These are phyloP conservation scores for Scedosporium dehoogii DNA, from an alignment of 2,329 filamentous ascomycete species.

Conservation along the genomic window DNA sequence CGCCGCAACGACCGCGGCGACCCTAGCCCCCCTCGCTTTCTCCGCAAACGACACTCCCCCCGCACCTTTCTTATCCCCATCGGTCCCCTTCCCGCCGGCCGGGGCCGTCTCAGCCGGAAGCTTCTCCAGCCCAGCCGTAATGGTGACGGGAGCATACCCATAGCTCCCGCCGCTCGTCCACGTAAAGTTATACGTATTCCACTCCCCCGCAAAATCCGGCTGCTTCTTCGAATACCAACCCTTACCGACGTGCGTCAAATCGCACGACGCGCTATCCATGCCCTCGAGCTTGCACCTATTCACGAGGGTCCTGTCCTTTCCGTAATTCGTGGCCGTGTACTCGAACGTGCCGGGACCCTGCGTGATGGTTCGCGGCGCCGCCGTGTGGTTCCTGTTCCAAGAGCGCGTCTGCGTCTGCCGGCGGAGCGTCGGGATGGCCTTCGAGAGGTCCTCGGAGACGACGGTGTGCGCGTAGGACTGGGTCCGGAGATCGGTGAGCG, in stretches of 20 bases:
- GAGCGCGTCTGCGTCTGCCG: neutral
- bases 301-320: constrained; percentile 13
- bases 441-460: constrained; percentile 7
- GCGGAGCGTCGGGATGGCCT: constrained; percentile 6
- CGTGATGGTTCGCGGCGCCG: constrained; percentile 16
- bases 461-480: constrained; percentile 2
- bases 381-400: constrained; percentile 11
- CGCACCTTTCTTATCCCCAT: neutral
- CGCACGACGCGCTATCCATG: constrained; percentile 14
- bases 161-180: constrained; percentile 18
- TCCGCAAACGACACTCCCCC: neutral
- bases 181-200: constrained; percentile 17
- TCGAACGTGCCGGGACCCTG: constrained; percentile 17
- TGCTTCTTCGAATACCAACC: constrained; percentile 16
- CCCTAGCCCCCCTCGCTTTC: neutral
- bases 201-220: constrained; percentile 7
- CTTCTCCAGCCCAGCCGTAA: constrained; percentile 13
- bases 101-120: constrained; percentile 8
- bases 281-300: constrained; percentile 18
- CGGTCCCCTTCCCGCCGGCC: neutral
- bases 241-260: constrained; percentile 17
- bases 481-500: constrained; percentile 12
- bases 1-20: neutral
- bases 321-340: constrained; percentile 15
- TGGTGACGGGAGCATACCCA: constrained; percentile 18